phyloP scores from a whole-genome alignment of 2,329 filamentous ascomycete species.

The Xylogone sp. region DNA sequence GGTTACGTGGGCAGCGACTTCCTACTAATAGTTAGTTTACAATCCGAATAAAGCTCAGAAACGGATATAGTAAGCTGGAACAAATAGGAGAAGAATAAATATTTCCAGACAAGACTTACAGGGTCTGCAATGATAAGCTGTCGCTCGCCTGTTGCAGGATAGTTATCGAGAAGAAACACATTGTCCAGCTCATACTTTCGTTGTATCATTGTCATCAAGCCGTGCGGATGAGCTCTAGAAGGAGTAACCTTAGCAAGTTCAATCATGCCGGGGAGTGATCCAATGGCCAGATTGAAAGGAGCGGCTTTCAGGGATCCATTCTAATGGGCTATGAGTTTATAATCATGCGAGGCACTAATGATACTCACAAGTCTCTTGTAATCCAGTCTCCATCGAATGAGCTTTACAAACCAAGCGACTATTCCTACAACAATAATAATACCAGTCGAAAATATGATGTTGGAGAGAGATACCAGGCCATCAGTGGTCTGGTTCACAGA shows the following conservation, averaged over 20 bases:
- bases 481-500: neutral
- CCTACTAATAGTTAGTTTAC: neutral
- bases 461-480: neutral
- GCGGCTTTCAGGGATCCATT: neutral
- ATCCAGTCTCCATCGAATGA: neutral
- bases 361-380: constrained; percentile 1
- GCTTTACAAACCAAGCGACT: neutral
- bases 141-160: neutral
- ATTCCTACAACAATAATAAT: neutral
- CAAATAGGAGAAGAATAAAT: neutral
- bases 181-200: constrained; percentile 3
- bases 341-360: neutral
- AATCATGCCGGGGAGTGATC: neutral
- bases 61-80: too few relatives aligned
- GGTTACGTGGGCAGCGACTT: neutral
- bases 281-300: neutral
- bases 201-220: neutral
- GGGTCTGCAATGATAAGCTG: neutral
- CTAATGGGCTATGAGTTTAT: neutral
- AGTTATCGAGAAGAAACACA: constrained; percentile 1
- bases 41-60: too few relatives aligned
- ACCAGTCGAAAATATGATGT: neutral
- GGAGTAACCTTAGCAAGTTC: neutral
- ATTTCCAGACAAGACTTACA: neutral
- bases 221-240: neutral